Percentiles rank a stretch among this genome's conserved stretches.
These are phyloP conservation scores for Capsicum chinense DNA, from an alignment of 257 asterid genomes.

Conservation along the genomic window DNA sequence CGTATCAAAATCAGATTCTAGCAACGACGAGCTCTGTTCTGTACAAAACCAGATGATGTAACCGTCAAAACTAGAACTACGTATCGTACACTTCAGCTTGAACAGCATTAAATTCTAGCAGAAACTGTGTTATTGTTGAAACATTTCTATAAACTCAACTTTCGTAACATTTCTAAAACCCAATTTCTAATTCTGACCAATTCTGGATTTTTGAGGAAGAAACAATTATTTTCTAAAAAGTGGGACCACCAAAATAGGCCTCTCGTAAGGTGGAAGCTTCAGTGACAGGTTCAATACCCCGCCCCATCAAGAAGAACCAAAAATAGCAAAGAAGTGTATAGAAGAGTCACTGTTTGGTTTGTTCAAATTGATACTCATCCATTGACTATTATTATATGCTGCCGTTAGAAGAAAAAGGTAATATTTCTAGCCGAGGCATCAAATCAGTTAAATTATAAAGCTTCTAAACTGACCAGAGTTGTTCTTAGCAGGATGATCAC, in stretches of 20 bases:
- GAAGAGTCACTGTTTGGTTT: background rate
- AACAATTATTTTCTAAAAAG: background rate
- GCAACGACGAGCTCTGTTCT: conserved; percentile 54
- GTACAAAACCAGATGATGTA: conserved; percentile 48
- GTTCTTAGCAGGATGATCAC: conserved; percentile 43
- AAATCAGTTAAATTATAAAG: conserved; percentile 10
- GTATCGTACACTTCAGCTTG: background rate
- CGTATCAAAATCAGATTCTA: conserved; percentile 44
- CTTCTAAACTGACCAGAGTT: conserved; percentile 52
- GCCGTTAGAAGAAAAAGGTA: background rate
- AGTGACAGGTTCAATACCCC: background rate
- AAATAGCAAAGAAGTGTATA: background rate
- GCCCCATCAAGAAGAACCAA: background rate
- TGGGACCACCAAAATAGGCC: background rate
- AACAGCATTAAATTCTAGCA: conserved; percentile 5
- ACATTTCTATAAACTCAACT: background rate
- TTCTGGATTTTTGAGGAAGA: background rate
- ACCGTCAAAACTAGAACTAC: conserved; percentile 11
- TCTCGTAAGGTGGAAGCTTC: conserved; percentile 23
- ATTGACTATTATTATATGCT: background rate
- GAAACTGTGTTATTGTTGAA: background rate
- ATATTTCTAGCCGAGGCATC: background rate
- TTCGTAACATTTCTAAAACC: conserved; percentile 17
- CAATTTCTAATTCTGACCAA: background rate
- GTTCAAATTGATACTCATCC: background rate